Percentiles rank a stretch among this genome's conserved stretches.
Conservation (phyloP, 2,329 filamentous ascomycete species). For the Xylaria sp. region DNA sequence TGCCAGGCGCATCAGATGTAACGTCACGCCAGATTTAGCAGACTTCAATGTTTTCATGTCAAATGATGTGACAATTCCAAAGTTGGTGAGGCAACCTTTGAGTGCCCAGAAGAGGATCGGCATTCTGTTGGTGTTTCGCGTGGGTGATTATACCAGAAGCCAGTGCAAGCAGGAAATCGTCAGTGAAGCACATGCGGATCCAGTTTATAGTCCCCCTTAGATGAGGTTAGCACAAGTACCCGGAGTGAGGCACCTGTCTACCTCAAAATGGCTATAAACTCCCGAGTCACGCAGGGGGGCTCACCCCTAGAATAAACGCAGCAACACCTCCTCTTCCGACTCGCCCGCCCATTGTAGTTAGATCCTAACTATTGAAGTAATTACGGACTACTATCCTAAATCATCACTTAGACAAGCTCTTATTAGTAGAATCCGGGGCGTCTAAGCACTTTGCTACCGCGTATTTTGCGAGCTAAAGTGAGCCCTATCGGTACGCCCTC, state of each 20-base stretch:
- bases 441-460: too few species aligned
- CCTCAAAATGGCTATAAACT: too few species aligned
- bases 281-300: neutral
- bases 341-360: conserved; percentile 34
- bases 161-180: conserved; percentile 38
- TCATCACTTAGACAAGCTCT: too few species aligned
- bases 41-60: conserved; percentile 36
- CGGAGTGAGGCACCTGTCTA: too few species aligned
- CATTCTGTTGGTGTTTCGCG: conserved; percentile 34
- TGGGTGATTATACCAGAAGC: conserved; percentile 30
- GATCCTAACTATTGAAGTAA: too few species aligned
- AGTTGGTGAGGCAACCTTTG: conserved; percentile 40
- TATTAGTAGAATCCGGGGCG: too few species aligned
- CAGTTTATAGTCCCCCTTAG: conserved; percentile 27
- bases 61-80: conserved; percentile 37
- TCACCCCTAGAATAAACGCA: conserved; percentile 34
- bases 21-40: conserved; percentile 35
- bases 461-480: too few species aligned
- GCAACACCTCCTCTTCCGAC: conserved; percentile 35
- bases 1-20: conserved; percentile 36
- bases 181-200: conserved; percentile 42
- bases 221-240: neutral
- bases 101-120: conserved; percentile 41
- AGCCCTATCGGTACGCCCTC: too few species aligned
- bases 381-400: too few species aligned